Evolutionary conservation across 108 stramenopile genomes (phyloP), one percentile per base, ranked within the genome.

Genomic region (Pelagomonas calceolata): DNA sequence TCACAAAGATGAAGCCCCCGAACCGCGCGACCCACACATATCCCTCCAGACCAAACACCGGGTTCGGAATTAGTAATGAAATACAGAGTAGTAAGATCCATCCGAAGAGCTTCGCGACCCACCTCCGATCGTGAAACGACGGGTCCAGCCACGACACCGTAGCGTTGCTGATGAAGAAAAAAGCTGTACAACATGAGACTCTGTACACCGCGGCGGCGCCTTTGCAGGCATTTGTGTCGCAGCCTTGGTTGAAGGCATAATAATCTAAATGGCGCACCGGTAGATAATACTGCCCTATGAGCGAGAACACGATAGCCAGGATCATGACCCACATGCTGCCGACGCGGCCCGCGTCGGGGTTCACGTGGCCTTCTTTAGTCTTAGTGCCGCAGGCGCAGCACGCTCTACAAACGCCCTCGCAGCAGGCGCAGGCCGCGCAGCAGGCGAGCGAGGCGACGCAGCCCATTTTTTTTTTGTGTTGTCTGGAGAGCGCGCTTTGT

Each of bases 121-220:
- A 94, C 0, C 82, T 87, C 69, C 86, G 86, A 44, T 90, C 83
- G 81, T 94, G 92, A 36, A 84, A 78, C 4, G 87, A 82, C 4
- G 89, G 88, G 68, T 80, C 83, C 68, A 81, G 83, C 26, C 34
- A 43, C 12, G 87, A 85, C n/a, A 83, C 88, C 63, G 92, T 70
- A 30, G 80, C 87, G 36, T 85, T 82, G 63, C 91, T 64, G 35
- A 78, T 30, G 73, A 89, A 94, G 72, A 92, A 91, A 14, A 90
- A 10, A 30, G 82, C 70, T 0, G 91, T 80, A 39, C 80, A 78
- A 63, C 72, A 79, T 0, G 85, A 72, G 45, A 83, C 76, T 10
- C 93, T 87, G 73, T 87, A 91, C 0, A 90, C 91, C 15, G 90
- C 93, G 60, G 75, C 44, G 66, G 91, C 86, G 34, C 90, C 91